Evolutionary conservation across 352 stramenopile genomes (phyloP).

Genomic region (Salisapilia sapeloensis): DNA sequence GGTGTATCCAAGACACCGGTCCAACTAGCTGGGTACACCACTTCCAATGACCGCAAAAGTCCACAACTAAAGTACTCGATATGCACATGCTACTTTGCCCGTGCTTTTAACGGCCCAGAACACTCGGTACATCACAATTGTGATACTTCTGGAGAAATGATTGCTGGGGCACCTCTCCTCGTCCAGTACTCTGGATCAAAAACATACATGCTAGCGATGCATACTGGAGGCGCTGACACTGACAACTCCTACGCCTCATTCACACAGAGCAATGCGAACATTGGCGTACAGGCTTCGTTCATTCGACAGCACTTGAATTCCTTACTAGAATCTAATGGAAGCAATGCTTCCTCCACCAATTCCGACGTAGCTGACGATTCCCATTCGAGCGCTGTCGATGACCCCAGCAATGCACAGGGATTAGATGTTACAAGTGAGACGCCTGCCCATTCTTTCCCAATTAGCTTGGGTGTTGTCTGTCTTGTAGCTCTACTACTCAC

Average conservation of each 20-base stretch:
- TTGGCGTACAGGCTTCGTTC: constrained; percentile 27
- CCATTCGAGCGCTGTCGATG: not conserved
- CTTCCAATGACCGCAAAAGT: constrained; percentile 2
- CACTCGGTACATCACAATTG: constrained; percentile 48
- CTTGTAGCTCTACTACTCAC: not conserved
- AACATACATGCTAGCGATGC: constrained; percentile 36
- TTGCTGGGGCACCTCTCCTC: constrained; percentile 31
- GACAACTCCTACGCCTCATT: constrained; percentile 8
- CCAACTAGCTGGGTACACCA: constrained; percentile 29
- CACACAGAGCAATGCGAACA: constrained; percentile 18
- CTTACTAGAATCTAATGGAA: constrained; percentile 3
- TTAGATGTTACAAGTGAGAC: not conserved
- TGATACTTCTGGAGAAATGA: constrained; percentile 23
- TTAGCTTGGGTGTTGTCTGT: not conserved
- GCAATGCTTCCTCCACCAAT: not conserved
- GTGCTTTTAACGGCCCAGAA: constrained; percentile 14
- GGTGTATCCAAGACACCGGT: constrained; percentile 18
- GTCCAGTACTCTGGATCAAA: constrained; percentile 29
- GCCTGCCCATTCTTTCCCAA: not conserved
- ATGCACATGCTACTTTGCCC: constrained; percentile 30
- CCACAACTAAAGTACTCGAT: constrained; percentile 13
- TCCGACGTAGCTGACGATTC: not conserved
- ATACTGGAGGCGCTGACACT: constrained; percentile 1
- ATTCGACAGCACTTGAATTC: constrained; percentile 25
- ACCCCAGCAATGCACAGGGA: not conserved